These are phyloP conservation scores for Penicillium soppii DNA, from an alignment of 495 filamentous ascomycete genomes.

Conservation along the genomic window DNA sequence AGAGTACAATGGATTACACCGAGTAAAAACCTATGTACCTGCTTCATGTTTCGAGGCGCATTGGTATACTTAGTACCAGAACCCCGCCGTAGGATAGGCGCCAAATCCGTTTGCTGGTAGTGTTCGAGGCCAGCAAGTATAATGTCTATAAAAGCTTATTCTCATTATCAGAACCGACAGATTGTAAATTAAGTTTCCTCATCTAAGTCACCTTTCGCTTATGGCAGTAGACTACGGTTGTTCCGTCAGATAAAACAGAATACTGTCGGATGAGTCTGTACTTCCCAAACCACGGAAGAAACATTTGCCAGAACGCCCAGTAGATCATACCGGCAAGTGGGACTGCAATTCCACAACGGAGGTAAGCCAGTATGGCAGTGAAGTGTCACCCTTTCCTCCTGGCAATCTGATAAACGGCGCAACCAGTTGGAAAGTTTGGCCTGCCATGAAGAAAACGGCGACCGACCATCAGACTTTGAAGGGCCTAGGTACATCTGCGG, in stretches of 20 bases:
- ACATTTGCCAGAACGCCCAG: conserved; percentile 24
- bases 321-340: conserved; percentile 28
- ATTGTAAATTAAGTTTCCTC: too few relatives aligned
- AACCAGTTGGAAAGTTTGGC: conserved; percentile 36
- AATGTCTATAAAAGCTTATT: too few relatives aligned
- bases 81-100: too few relatives aligned
- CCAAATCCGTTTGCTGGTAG: too few relatives aligned
- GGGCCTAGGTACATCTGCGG: conserved; percentile 55
- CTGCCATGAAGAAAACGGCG: conserved; percentile 34
- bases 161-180: too few relatives aligned
- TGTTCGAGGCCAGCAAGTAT: too few relatives aligned
- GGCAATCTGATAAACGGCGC: conserved; percentile 39
- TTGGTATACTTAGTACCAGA: too few relatives aligned
- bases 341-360: conserved; percentile 35
- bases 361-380: conserved; percentile 38
- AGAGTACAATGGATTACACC: too few relatives aligned
- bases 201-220: not conserved
- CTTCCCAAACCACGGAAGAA: conserved; percentile 8
- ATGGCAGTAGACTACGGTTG: conserved; percentile 20
- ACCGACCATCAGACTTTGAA: conserved; percentile 59
- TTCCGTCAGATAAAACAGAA: conserved; percentile 16
- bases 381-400: conserved; percentile 34
- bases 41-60: too few relatives aligned
- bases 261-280: conserved; percentile 15
- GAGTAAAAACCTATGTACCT: too few relatives aligned